A percentile compares a stretch with the other conserved stretches of the same genome.
These are phyloP conservation scores for Boletus pseudopeckii DNA, from an alignment of 768 basidiomycete species.

Conservation along the genomic window DNA sequence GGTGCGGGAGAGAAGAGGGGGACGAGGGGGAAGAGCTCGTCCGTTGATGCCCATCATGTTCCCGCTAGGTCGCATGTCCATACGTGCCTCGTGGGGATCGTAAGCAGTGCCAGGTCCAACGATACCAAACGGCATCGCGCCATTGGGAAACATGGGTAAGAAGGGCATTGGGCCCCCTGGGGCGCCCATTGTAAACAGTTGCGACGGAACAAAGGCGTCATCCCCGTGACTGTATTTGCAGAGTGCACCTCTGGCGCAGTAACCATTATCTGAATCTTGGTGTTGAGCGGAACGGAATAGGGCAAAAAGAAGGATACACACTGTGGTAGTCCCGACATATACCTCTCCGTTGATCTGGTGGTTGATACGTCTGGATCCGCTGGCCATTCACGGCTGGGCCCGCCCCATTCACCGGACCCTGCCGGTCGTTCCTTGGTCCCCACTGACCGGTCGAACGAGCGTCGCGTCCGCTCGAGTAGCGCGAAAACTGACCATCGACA, in stretches of 20 bases:
- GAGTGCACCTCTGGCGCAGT: conserved; percentile 80
- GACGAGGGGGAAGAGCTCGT: conserved; percentile 43
- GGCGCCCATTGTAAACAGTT: conserved; percentile 57
- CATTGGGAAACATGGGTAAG: conserved; percentile 63
- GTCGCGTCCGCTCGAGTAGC: conserved; percentile 48
- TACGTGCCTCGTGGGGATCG: conserved; percentile 74
- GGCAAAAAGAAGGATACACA: conserved; percentile 40
- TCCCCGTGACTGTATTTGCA: conserved; percentile 95
- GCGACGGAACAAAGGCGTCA: conserved; percentile 75
- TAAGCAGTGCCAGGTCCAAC: conserved; percentile 50
- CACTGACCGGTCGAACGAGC: conserved; percentile 42
- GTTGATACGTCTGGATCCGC: conserved; percentile 59
- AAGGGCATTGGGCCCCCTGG: conserved; percentile 51
- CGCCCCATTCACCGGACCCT: conserved; percentile 25
- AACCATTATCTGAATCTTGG: conserved; percentile 69
- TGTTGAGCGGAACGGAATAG: conserved; percentile 8
- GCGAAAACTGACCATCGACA: conserved; percentile 62
- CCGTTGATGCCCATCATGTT: conserved; percentile 28
- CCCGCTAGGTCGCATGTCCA: conserved; percentile 71
- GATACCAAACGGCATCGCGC: conserved; percentile 54
- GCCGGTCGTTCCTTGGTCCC: conserved; percentile 34
- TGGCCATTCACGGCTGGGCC: conserved; percentile 38
- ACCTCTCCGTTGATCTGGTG: conserved; percentile 70
- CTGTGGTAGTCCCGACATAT: conserved; percentile 93
- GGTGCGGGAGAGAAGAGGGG: conserved; percentile 54